Base-by-base conservation (phyloP, 116 monocot species). In the Cymodocea nodosa region DNA sequence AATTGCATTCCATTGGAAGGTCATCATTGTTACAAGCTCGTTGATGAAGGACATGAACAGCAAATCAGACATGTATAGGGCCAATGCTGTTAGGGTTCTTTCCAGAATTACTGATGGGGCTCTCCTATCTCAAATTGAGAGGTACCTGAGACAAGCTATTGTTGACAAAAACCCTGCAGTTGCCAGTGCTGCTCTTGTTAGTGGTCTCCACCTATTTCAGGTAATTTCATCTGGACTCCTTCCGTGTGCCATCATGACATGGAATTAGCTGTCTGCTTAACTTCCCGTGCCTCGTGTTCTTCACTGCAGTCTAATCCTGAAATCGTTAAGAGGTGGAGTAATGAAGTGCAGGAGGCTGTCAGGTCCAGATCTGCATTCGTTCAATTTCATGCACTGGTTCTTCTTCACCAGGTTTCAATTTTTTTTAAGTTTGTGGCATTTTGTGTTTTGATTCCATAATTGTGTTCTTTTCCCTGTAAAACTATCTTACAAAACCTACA, bases 31-130 rank as follows among this genome's bases (percentile, higher is more conserved):
- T 67, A 98, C 98, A 16, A 98, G 98, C 60, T 98, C 98, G 35
- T 70, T 98, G 73, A 98, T 98, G 98, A 98, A 98, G 69, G 98
- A 98, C 67, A 98, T 98, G 98, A 98, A 88, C 66, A 98, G 98
- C 70, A 98, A 91, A 80, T 92, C 86, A 0, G 98, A 98, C 70
- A 98, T 92, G 98, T 98, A 98, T 59, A 74, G 98, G 57, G 98
- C 98, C 60, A 98, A 98, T 81, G 98, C 98, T 12, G 92, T 98
- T 54, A 73, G 98, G 56, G 98, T 98, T 75, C 88, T 98, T 48
- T 92, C 86, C 70, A 85, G 98, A 75, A 98, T 98, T 35, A 98
- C 79, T 17, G 98, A 98, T 68, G 84, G 98, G 12, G 82, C 98
- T 59, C 82, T 98, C 58, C 84, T 98, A 15, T 84, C 92, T 52